These are phyloP conservation scores for Eremothecium sinecaudum DNA, from an alignment of 1,139 yeast species.

Conservation along the genomic window DNA sequence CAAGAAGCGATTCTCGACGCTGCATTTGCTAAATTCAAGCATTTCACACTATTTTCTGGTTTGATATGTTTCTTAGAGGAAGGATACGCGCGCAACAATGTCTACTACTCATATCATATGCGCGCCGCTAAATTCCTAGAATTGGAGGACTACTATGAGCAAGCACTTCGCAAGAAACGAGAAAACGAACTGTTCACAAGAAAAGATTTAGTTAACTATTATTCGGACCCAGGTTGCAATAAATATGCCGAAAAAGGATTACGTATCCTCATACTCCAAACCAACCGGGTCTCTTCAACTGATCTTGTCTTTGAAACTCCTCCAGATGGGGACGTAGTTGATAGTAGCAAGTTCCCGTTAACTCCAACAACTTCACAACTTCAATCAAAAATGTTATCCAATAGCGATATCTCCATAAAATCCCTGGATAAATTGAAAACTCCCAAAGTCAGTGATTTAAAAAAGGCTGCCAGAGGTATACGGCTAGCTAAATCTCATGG, in stretches of 20 bases:
- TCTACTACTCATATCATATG: slow-evolving; percentile 26
- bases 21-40: slow-evolving; percentile 22
- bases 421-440: slow-evolving; percentile 16
- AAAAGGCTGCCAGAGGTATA: slow-evolving; percentile 16
- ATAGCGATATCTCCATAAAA: slow-evolving; percentile 15
- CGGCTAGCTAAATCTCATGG: slow-evolving; percentile 8
- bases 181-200: slow-evolving; percentile 17
- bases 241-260: slow-evolving; percentile 25
- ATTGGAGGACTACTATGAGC: slow-evolving; percentile 22
- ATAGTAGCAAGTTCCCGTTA: background rate
- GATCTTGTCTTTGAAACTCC: slow-evolving; percentile 17
- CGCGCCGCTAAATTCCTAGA: slow-evolving; percentile 25
- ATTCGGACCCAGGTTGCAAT: slow-evolving; percentile 25
- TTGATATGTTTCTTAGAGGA: slow-evolving; percentile 22
- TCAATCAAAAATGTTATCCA: slow-evolving; percentile 13
- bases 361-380: slow-evolving; percentile 2
- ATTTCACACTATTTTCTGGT: slow-evolving; percentile 26
- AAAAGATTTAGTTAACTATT: slow-evolving; percentile 26
- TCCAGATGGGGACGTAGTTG: background rate
- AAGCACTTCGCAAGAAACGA: slow-evolving; percentile 17
- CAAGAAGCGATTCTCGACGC: slow-evolving; percentile 17
- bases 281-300: slow-evolving; percentile 16
- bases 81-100: slow-evolving; percentile 13
- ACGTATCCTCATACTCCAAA: slow-evolving; percentile 21
- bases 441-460: slow-evolving; percentile 27